These are phyloP conservation scores for Trypanosoma cruzi DNA, from an alignment of 208 protist species.

Conservation along the genomic window DNA sequence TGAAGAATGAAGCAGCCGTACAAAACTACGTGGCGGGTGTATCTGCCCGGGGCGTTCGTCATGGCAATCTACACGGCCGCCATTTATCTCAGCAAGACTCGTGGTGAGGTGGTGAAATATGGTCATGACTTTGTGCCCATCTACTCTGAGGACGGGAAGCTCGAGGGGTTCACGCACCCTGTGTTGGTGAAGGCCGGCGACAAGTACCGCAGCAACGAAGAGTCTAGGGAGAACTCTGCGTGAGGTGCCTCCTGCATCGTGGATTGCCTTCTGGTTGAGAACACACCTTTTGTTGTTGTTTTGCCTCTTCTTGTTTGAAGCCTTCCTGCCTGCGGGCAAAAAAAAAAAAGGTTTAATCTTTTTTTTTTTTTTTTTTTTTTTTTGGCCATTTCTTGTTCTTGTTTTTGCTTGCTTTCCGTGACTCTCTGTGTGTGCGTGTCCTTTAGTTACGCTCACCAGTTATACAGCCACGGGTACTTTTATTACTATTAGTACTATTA, in stretches of 20 bases:
- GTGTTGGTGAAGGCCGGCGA: constrained; percentile 80
- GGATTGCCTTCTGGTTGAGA: no score
- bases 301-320: background rate
- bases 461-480: background rate
- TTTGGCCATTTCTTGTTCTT: background rate
- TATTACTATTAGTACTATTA: background rate
- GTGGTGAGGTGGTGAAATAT: constrained; percentile 66
- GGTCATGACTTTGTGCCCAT: constrained; percentile 89
- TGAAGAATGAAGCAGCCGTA: constrained; percentile 68
- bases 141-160: constrained; percentile 85
- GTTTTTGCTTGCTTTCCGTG: background rate
- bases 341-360: no score
- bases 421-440: background rate
- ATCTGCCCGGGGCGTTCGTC: constrained; percentile 75
- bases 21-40: constrained; percentile 79
- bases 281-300: constrained; percentile 8
- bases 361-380: constrained; percentile 17
- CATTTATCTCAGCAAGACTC: constrained; percentile 70
- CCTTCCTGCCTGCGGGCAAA: no score
- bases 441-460: background rate
- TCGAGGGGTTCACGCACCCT: constrained; percentile 89
- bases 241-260: background rate
- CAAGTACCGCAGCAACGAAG: constrained; percentile 63
- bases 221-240: constrained; percentile 27
- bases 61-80: constrained; percentile 64